Evolutionary conservation across 163 green algal species (phyloP), one percentile per base, ranked within the genome.

Genomic region (Picocystis sp.): DNA sequence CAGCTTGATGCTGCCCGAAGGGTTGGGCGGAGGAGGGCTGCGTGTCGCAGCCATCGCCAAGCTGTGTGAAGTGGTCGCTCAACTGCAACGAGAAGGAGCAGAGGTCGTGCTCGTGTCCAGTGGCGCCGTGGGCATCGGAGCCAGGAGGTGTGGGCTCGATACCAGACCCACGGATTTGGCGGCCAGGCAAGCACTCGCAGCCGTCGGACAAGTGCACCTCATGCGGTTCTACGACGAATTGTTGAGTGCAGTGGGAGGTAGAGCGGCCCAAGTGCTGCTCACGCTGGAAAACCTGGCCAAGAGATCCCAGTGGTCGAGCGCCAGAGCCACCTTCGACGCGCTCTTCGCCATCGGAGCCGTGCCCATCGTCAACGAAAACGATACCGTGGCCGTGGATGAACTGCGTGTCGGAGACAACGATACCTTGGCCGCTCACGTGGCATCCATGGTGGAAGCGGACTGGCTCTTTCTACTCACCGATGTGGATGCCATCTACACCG

Each of bases 331-430:
- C 1, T 94, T 96, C 45, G 55, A 71, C 1, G 80, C 84, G 70
- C 72, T 96, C 48, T 67, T 93, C 9, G 55, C 69, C 12, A 86
- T 86, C 29, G 79, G 72, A 21, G 76, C 75, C 1, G 61, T 96
- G 0, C 87, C 87, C 0, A 76, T 96, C 1, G 79, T 94, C 24
- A 95, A 95, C 43, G 86, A 95, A 57, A 95, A 95, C 60, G 78
- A 94, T 70, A 93, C 84, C 13, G 79, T 94, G n/a, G 81, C 84
- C 5, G 77, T 93, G n/a, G 75, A 93, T 62, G 72, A 96, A 70
- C 71, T 94, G 45, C 71, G 80, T 15, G 86, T 95, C 71, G 87
- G 87, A 21, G 87, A 96, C 80, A 96, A 96, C 61, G 87, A 96
- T 72, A 93, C 82, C 9, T 72, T 96, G 15, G 83, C 79, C 1